Conservation (phyloP, 2,329 filamentous ascomycete species). For the Botrytis elliptica region DNA sequence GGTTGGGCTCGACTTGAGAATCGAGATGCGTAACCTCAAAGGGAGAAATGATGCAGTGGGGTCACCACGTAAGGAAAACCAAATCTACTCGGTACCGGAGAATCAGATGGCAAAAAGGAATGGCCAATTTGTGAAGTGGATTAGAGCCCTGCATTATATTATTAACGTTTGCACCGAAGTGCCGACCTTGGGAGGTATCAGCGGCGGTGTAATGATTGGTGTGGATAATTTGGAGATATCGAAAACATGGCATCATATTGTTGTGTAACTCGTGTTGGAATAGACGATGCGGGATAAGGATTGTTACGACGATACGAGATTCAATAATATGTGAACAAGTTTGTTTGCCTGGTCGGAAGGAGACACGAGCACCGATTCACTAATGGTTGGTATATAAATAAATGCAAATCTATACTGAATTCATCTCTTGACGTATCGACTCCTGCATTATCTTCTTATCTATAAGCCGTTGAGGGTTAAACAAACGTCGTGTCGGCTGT, state of each 20-base stretch:
- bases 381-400: background rate
- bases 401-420: background rate
- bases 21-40: conserved; percentile 13
- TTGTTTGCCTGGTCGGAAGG: background rate
- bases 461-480: background rate
- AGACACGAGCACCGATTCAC: background rate
- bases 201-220: background rate
- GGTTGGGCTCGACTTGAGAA: background rate
- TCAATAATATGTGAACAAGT: background rate
- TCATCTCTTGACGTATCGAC: background rate
- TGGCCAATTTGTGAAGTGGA: background rate
- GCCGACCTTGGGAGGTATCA: background rate
- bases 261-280: background rate
- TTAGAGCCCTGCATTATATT: background rate
- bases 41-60: background rate
- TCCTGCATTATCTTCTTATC: background rate
- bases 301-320: background rate
- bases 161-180: background rate
- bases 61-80: conserved; percentile 5
- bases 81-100: background rate
- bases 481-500: background rate
- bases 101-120: background rate
- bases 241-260: background rate
- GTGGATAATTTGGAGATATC: background rate
- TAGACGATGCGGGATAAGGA: background rate